phyloP scores from a whole-genome alignment of 1,139 yeast species.

The Suhomyces guaymorum region DNA sequence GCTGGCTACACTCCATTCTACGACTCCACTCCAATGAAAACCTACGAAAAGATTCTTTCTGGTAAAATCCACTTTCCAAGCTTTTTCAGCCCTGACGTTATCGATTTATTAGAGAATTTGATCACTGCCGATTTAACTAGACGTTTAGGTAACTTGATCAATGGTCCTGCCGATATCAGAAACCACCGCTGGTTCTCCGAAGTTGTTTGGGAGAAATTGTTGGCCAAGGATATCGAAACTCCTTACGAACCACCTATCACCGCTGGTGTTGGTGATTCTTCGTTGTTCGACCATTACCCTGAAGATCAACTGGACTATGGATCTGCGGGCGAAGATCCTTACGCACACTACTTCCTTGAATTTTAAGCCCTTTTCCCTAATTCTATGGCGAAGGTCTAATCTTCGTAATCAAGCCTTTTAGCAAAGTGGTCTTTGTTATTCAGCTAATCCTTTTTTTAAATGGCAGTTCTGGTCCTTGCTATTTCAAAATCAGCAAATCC shows the following conservation, averaged over 20 bases:
- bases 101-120: constrained; percentile 50
- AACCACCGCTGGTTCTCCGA: constrained; percentile 61
- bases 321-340: constrained; percentile 49
- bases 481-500: no score
- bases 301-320: constrained; percentile 62
- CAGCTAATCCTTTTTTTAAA: no score
- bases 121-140: constrained; percentile 58
- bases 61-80: constrained; percentile 55
- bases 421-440: no score
- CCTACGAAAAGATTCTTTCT: constrained; percentile 57
- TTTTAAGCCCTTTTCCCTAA: constrained; percentile 40
- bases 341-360: constrained; percentile 50
- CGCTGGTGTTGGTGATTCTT: constrained; percentile 62
- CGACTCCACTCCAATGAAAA: constrained; percentile 62
- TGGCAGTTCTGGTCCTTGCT: no score
- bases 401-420: no score
- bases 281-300: constrained; percentile 61
- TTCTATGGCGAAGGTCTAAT: no score
- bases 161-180: constrained; percentile 59
- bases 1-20: constrained; percentile 65
- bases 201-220: constrained; percentile 60
- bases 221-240: constrained; percentile 59
- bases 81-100: constrained; percentile 52
- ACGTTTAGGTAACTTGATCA: constrained; percentile 57
- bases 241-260: constrained; percentile 67